Evolutionary conservation across 768 basidiomycete species (phyloP).

Genomic region (Galerina marginata): DNA sequence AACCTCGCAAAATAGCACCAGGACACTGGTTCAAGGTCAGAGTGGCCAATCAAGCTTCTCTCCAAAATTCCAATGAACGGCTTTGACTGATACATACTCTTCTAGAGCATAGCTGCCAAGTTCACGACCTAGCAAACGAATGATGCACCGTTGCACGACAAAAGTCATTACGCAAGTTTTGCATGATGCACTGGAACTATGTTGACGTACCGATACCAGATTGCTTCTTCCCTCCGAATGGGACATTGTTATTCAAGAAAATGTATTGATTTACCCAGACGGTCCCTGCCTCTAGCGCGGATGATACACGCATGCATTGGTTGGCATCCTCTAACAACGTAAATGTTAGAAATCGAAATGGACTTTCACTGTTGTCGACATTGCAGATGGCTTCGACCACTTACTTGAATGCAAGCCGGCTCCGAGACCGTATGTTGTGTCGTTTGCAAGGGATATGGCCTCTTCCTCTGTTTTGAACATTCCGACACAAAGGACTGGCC

Average conservation of each 20-base stretch:
- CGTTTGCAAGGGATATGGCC: conserved; percentile 83
- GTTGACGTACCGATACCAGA: conserved; percentile 75
- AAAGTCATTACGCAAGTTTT: conserved; percentile 3
- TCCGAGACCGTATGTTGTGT: conserved; percentile 89
- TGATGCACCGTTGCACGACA: conserved; percentile 7
- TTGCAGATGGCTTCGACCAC: conserved; percentile 26
- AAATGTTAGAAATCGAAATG: background rate
- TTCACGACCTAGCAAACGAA: conserved; percentile 67
- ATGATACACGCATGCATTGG: conserved; percentile 89
- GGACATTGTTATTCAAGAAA: conserved; percentile 82
- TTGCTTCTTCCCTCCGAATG: conserved; percentile 96
- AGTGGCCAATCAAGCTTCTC: conserved; percentile 82
- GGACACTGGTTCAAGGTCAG: conserved; percentile 33
- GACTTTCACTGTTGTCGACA: background rate
- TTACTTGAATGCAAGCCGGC: conserved; percentile 89
- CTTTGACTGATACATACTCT: conserved; percentile 83
- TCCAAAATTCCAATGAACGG: conserved; percentile 88
- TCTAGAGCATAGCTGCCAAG: conserved; percentile 85
- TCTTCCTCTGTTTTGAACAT: conserved; percentile 89
- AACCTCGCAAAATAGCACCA: no score
- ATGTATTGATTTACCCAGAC: conserved; percentile 96
- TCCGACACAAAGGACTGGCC: conserved; percentile 86
- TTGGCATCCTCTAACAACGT: conserved; percentile 66
- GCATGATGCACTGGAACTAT: background rate
- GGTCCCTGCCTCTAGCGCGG: conserved; percentile 87